Evolutionary conservation across 1,139 yeast species (phyloP).

Genomic region (Candida tropicalis): DNA sequence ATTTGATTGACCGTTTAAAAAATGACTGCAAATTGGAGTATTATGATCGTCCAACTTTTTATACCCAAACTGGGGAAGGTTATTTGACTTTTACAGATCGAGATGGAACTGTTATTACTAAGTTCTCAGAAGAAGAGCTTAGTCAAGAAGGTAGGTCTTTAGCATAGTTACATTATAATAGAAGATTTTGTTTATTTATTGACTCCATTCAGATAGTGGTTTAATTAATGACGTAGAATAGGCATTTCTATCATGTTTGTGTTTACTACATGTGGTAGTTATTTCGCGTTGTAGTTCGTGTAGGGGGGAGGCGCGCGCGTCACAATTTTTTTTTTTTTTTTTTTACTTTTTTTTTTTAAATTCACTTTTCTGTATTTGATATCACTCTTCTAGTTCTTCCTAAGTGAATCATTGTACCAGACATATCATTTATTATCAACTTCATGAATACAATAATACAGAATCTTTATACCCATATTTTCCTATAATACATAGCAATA

Average conservation of each 20-base stretch:
- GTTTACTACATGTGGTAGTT: too few relatives aligned
- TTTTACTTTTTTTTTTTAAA: too few relatives aligned
- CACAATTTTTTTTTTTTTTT: too few relatives aligned
- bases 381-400: too few relatives aligned
- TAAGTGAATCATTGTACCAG: too few relatives aligned
- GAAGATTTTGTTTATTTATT: neutral
- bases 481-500: neutral
- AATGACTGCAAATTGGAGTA: constrained; percentile 16
- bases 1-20: constrained; percentile 40
- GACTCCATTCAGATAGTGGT: too few relatives aligned
- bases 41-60: constrained; percentile 27
- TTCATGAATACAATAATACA: neutral
- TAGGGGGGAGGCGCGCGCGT: too few relatives aligned
- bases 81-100: constrained; percentile 22
- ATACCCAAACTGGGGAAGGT: constrained; percentile 22
- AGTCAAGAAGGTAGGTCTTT: constrained; percentile 14
- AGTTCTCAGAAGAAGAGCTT: constrained; percentile 12
- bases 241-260: too few relatives aligned
- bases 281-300: too few relatives aligned
- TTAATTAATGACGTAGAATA: too few relatives aligned
- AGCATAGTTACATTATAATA: neutral
- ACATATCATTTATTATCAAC: too few relatives aligned
- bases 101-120: constrained; percentile 9
- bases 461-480: neutral
- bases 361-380: too few relatives aligned